Conservation (phyloP, 345 rosid genomes). For the Pelargonium nanum region DNA sequence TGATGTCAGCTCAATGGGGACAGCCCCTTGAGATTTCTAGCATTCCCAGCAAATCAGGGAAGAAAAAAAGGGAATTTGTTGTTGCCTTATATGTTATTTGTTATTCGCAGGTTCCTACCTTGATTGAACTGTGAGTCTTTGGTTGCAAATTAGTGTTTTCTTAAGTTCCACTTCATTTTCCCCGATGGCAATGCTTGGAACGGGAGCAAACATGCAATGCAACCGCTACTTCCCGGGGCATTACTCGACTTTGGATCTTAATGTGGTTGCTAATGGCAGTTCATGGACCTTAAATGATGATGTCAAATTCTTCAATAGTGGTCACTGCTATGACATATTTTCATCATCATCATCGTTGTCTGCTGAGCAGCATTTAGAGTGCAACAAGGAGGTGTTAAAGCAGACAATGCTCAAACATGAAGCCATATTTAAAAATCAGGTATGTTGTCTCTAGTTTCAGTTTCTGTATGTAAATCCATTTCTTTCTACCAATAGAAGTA, state of each 20-base stretch:
- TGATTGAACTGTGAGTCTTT: constrained; percentile 1
- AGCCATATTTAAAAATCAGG: constrained; percentile 50
- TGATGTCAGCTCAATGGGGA: too few species aligned
- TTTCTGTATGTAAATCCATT: background rate
- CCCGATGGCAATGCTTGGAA: constrained; percentile 22
- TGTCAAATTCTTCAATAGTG: constrained; percentile 18
- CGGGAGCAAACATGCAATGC: constrained; percentile 32
- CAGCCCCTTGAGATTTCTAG: background rate
- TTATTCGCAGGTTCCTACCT: constrained; percentile 19
- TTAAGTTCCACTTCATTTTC: constrained; percentile 5
- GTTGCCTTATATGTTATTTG: background rate
- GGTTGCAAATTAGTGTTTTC: background rate
- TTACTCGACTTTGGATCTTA: constrained; percentile 17
- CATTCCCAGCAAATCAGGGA: background rate
- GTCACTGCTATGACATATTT: constrained; percentile 20
- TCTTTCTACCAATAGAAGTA: too few species aligned
- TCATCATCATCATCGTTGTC: constrained; percentile 13
- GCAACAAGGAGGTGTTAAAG: constrained; percentile 27
- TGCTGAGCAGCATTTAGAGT: constrained; percentile 16
- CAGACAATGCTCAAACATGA: constrained; percentile 55
- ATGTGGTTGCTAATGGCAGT: constrained; percentile 19
- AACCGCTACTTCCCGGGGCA: constrained; percentile 18
- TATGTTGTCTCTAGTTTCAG: constrained; percentile 8
- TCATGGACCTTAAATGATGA: constrained; percentile 19
- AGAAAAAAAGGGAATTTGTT: background rate